These are phyloP conservation scores for Cladophialophora psammophila DNA, from an alignment of 2,329 filamentous ascomycete genomes.

Conservation along the genomic window DNA sequence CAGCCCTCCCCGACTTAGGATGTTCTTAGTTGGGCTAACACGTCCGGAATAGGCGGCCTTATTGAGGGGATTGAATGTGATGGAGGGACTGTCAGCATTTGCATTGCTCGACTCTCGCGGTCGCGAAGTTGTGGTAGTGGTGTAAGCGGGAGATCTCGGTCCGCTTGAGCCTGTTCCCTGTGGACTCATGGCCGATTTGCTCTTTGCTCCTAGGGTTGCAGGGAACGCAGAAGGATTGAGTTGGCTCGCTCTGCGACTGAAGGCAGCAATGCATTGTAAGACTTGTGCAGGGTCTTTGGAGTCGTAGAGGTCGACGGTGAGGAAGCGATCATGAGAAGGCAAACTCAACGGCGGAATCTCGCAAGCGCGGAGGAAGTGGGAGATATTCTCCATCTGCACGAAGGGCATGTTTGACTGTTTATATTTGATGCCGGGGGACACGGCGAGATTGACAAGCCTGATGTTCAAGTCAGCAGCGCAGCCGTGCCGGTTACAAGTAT, in stretches of 20 bases:
- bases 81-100: conserved; percentile 52
- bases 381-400: conserved; percentile 99
- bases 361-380: conserved; percentile 89
- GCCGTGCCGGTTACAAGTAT: not conserved
- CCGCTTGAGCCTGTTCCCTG: conserved; percentile 69
- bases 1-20: conserved; percentile 37
- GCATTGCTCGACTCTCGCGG: conserved; percentile 62
- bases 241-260: conserved; percentile 83
- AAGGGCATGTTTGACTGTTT: conserved; percentile 96
- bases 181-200: conserved; percentile 68
- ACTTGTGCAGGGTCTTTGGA: conserved; percentile 96
- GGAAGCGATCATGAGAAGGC: conserved; percentile 91
- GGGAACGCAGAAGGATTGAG: conserved; percentile 78
- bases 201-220: conserved; percentile 76
- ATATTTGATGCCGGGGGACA: conserved; percentile 82
- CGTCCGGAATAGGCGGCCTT: conserved; percentile 57
- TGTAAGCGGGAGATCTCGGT: conserved; percentile 50
- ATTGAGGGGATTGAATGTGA: conserved; percentile 54
- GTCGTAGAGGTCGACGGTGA: conserved; percentile 96
- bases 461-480: conserved; percentile 36
- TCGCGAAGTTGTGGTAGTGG: conserved; percentile 57
- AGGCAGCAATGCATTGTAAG: conserved; percentile 87
- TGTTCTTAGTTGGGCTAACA: conserved; percentile 66
- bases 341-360: conserved; percentile 84
- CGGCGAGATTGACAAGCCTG: conserved; percentile 83